Evolutionary conservation across 768 basidiomycete genomes (phyloP), one percentile per base, ranked within the genome.

Genomic region (Naganishia vishniacii): DNA sequence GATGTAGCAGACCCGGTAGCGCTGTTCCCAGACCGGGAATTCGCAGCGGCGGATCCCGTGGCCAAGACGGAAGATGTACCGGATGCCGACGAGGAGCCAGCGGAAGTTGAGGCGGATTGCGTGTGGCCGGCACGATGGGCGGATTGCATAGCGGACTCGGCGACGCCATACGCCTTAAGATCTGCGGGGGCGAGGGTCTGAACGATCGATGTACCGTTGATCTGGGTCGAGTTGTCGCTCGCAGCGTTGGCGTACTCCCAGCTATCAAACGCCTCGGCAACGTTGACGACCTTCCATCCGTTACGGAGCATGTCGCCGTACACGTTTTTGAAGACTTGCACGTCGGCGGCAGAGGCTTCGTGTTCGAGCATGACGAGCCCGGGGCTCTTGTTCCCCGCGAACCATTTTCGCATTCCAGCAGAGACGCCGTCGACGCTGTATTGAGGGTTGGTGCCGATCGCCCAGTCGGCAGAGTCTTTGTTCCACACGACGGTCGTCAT

Each of bases 401-500:
- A 58, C 65, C 67, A 90, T 58, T 78, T 71, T 20, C 80, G 76
- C 80, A 91, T 80, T 56, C 77, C 73, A 0, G 75, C 48, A 42
- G 81, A 77, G 68, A 91, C 82, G 20, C 72, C 72, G 8, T 81
- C 70, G 18, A 75, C 67, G 2, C 83, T 85, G 83, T 84, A 49
- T 71, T 76, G 60, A 74, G 78, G 48, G 47, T 72, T 65, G 25
- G 72, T 65, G 37, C 79, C 79, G 46, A 89, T 77, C 46, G 82
- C 82, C 91, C 90, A 93, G 75, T 93, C 91, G 26, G 79, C 75
- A 15, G 89, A 85, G 59, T 78, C 92, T 65, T 85, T 83, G 77
- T 94, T 92, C 93, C 93, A 97, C 68, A 89, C 78, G 61, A 93
- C 83, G n/a, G 88, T 87, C 23, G 81, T 81, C 67, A 97, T 76